Evolutionary conservation across 2,329 filamentous ascomycete species (phyloP).

Genomic region (Colletotrichum nymphaeae): DNA sequence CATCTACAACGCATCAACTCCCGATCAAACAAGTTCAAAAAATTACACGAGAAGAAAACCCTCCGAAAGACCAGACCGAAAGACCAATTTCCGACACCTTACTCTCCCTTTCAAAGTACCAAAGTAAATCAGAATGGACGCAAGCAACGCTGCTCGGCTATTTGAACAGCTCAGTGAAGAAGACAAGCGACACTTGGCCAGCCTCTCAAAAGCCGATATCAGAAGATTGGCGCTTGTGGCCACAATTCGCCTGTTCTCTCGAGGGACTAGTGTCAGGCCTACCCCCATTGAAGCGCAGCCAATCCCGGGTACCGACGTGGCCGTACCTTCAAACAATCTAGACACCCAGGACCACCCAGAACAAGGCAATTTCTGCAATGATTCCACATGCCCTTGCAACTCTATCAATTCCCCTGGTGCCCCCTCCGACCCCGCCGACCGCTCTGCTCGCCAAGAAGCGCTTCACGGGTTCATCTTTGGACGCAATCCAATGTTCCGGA

Average conservation of each 20-base stretch:
- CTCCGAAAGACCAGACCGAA: neutral
- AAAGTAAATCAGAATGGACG: neutral
- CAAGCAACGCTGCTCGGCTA: neutral
- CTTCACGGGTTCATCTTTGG: neutral
- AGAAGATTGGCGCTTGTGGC: neutral
- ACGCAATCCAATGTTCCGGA: neutral
- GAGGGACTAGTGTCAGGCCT: neutral
- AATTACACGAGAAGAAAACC: neutral
- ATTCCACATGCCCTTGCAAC: neutral
- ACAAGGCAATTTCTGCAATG: neutral
- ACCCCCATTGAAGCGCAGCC: no score
- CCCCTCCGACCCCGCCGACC: no score
- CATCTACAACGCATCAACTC: neutral
- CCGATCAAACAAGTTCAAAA: neutral
- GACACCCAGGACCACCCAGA: neutral
- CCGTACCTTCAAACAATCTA: neutral
- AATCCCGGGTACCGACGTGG: fast-evolving
- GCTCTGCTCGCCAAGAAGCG: neutral
- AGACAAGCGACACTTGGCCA: neutral
- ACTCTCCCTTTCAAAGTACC: neutral
- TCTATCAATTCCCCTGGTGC: neutral
- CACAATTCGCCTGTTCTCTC: neutral
- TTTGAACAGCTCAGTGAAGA: neutral
- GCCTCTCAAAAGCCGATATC: neutral
- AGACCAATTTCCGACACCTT: no score